Evolutionary conservation across 2,329 filamentous ascomycete species (phyloP).

Genomic region (Epichloe amarillans): DNA sequence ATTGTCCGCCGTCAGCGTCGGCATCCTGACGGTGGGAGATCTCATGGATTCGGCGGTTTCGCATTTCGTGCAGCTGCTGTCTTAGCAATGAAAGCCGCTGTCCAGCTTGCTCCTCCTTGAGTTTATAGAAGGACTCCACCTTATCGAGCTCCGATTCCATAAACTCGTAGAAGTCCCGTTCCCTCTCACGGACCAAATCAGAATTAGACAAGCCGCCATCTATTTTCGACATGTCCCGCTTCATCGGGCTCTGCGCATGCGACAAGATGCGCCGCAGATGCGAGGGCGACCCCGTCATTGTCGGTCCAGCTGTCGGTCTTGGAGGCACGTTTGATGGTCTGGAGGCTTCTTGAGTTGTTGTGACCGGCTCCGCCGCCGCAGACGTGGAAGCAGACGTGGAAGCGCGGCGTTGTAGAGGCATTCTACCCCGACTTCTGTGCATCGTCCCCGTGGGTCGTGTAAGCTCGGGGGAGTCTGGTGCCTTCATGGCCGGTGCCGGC

Average conservation of each 20-base stretch:
- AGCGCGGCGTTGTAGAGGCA: conserved; percentile 22
- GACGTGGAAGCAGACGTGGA: conserved; percentile 27
- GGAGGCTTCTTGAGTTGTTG: background rate
- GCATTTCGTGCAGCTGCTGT: conserved; percentile 85
- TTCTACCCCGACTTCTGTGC: conserved; percentile 11
- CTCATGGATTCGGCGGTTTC: conserved; percentile 67
- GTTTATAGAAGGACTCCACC: conserved; percentile 77
- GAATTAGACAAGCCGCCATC: conserved; percentile 31
- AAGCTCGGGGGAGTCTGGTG: conserved; percentile 18
- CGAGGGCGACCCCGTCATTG: conserved; percentile 14
- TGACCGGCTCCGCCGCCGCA: conserved; percentile 12
- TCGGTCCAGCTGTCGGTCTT: conserved; percentile 5
- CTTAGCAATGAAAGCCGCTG: conserved; percentile 56
- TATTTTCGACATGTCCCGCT: conserved; percentile 17
- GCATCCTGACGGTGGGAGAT: conserved; percentile 32
- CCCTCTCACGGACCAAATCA: conserved; percentile 54
- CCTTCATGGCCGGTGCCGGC: conserved; percentile 38
- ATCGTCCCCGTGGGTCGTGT: conserved; percentile 8
- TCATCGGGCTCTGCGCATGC: conserved; percentile 10
- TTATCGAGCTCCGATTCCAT: conserved; percentile 78
- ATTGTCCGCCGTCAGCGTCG: conserved; percentile 14
- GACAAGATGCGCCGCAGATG: conserved; percentile 24
- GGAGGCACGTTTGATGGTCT: conserved; percentile 6
- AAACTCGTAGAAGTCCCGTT: conserved; percentile 79
- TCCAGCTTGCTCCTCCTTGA: conserved; percentile 77